A percentile compares a stretch with the other conserved stretches of the same genome.
Conservation (phyloP, 2,329 filamentous ascomycete species). For the Colletotrichum sp. region DNA sequence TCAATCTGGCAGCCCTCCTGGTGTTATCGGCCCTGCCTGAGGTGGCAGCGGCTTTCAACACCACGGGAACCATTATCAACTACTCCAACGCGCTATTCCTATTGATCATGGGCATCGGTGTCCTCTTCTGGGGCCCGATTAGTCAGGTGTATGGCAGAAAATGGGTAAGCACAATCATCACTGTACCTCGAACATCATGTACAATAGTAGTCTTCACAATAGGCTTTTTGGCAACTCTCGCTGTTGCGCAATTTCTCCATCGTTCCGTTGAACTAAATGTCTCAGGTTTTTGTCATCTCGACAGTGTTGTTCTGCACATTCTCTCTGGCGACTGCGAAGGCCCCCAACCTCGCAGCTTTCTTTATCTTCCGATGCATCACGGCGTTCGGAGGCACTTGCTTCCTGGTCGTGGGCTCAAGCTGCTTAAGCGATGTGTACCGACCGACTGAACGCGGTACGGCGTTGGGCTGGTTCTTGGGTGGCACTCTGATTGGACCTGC, state of each 20-base stretch:
- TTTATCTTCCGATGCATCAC: slow-evolving; percentile 74
- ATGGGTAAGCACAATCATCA: slow-evolving; percentile 41
- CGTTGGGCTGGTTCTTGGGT: slow-evolving; percentile 69
- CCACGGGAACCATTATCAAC: slow-evolving; percentile 72
- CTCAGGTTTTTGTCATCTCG: slow-evolving; percentile 23
- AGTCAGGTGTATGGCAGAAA: slow-evolving; percentile 62
- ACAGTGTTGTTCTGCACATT: slow-evolving; percentile 63
- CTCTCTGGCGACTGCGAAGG: slow-evolving; percentile 68
- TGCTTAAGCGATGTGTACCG: slow-evolving; percentile 64
- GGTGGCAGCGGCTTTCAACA: slow-evolving; percentile 68
- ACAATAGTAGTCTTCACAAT: background rate
- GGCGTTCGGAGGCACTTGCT: slow-evolving; percentile 72
- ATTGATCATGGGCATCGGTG: slow-evolving; percentile 71
- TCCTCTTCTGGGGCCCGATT: slow-evolving; percentile 71
- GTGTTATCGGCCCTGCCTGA: slow-evolving; percentile 76
- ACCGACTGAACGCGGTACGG: slow-evolving; percentile 68
- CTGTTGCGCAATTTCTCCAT: background rate
- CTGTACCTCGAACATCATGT: slow-evolving; percentile 23
- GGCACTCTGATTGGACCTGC: slow-evolving; percentile 71
- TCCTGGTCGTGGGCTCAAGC: slow-evolving; percentile 69
- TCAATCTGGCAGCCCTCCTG: slow-evolving; percentile 14
- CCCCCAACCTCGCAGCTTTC: slow-evolving; percentile 69
- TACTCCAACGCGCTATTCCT: slow-evolving; percentile 73
- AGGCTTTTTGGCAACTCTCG: background rate
- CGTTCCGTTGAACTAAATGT: slow-evolving; percentile 2